A percentile compares a stretch with the other conserved stretches of the same genome.
Evolutionary conservation across 2,329 filamentous ascomycete genomes (phyloP).

Genomic region (Hypoxylon sp.): DNA sequence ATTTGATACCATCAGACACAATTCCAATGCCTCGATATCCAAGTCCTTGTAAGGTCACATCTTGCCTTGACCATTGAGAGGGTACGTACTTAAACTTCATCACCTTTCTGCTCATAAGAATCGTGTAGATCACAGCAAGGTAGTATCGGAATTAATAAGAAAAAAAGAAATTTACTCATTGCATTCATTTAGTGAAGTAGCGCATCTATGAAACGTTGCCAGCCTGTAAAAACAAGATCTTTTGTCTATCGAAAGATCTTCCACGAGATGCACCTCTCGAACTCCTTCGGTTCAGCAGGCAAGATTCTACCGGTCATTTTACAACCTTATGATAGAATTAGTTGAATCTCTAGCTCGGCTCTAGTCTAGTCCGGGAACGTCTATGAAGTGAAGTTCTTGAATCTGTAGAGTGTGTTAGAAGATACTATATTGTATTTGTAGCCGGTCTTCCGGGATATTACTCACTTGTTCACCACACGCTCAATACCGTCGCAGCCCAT

Average conservation of each 20-base stretch:
- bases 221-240: constrained; percentile 7
- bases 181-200: constrained; percentile 18
- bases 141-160: background rate
- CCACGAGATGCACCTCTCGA: constrained; percentile 12
- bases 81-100: no score
- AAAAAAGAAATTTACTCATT: constrained; percentile 8
- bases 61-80: no score
- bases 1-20: background rate
- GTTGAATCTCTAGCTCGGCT: constrained; percentile 3
- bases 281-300: background rate
- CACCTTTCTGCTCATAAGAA: background rate
- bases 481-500: constrained; percentile 87
- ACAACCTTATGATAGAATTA: background rate
- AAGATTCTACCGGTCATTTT: constrained; percentile 15
- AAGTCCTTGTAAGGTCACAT: background rate
- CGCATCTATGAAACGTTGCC: constrained; percentile 14
- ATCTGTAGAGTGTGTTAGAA: constrained; percentile 36
- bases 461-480: constrained; percentile 79
- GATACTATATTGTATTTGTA: background rate
- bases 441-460: background rate
- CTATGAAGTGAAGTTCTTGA: constrained; percentile 44
- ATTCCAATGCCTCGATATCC: background rate
- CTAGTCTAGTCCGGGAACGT: background rate
- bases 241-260: constrained; percentile 16
- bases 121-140: background rate